These are phyloP conservation scores for Echinochloa phyllopogon DNA, from an alignment of 176 grass and related monocot genomes.

Conservation along the genomic window DNA sequence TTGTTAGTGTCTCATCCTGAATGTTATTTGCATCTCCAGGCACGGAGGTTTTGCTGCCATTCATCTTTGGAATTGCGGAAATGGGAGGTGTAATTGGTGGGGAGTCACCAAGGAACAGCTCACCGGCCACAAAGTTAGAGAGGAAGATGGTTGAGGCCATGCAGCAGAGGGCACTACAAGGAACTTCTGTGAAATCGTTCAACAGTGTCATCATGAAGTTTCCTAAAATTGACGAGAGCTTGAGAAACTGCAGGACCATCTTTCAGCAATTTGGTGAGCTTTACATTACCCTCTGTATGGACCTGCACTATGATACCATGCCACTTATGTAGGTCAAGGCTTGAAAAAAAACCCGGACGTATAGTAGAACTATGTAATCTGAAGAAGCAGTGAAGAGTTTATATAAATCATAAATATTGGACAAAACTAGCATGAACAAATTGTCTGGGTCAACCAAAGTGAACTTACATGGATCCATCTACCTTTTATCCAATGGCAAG, in stretches of 20 bases:
- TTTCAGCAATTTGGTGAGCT: conserved; percentile 96
- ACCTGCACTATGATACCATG: not conserved
- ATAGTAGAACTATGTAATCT: not conserved
- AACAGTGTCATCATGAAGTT: conserved; percentile 95
- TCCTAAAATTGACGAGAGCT: conserved; percentile 88
- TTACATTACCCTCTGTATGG: conserved; percentile 1
- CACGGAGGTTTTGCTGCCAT: not conserved
- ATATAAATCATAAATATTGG: not conserved
- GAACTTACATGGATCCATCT: not conserved
- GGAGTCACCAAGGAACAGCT: conserved; percentile 55
- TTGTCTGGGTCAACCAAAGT: not conserved
- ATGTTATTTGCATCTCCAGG: conserved; percentile 32
- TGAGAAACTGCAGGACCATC: conserved; percentile 91
- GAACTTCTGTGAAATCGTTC: conserved; percentile 90
- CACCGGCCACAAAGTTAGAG: conserved; percentile 78
- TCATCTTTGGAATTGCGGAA: not conserved
- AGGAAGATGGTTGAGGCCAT: conserved; percentile 97
- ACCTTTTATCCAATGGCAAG: not conserved
- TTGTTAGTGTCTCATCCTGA: not conserved
- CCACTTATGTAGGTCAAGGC: conserved; percentile 3
- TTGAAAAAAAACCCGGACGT: not conserved
- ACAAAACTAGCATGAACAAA: not conserved
- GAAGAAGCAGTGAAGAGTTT: not conserved
- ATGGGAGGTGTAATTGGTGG: conserved; percentile 81
- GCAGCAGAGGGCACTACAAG: conserved; percentile 79